Base-by-base conservation (phyloP, 2,329 filamentous ascomycete species). In the Alternaria incomplexa region DNA sequence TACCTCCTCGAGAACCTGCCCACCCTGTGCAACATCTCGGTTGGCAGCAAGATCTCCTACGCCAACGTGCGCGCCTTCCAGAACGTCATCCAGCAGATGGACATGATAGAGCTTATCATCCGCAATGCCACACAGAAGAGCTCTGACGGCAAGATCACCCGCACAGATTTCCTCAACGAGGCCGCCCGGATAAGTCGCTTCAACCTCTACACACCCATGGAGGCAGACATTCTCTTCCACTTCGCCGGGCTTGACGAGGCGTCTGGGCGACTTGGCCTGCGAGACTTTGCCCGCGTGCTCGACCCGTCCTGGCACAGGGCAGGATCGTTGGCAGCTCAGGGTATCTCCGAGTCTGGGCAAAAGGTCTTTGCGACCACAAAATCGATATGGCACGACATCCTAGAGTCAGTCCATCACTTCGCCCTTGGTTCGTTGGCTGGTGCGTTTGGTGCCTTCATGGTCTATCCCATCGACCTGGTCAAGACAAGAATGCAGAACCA, bases 401-500 rank as follows among this genome's bases (percentile, higher is more conserved):
- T 92, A 13, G 91, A 94, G 77, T 97, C 94, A 1, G 88, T 85
- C 2, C 96, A 97, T 81, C 94, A 97, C 85, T 99, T 99, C 78
- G 89, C 84, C 4, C 88, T 99, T 7, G 96, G 96, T 63, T 93
- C 92, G 78, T 71, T 97, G 71, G 96, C 96, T 8, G 96, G 96
- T 81, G 96, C 96, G 10, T 99, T 99, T 78, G 96, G 96, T 79
- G 96, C 96, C 12, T 98, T 99, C 80, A 97, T 99, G 93, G 96
- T 99, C 57, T 99, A 99, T 80, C 96, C 96, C 23, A 98, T 99
- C 77, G 96, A 99, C 83, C 84, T 99, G 65, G 96, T 99, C 80
- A 99, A 99, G 88, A 99, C 96, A 1, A 90, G 96, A 64, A 92
- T 99, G 90, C 96, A 99, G 82, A 99, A 99, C 84, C 96, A 99